Conservation (phyloP, 2,329 filamentous ascomycete genomes). For the Penicillium sp. region DNA sequence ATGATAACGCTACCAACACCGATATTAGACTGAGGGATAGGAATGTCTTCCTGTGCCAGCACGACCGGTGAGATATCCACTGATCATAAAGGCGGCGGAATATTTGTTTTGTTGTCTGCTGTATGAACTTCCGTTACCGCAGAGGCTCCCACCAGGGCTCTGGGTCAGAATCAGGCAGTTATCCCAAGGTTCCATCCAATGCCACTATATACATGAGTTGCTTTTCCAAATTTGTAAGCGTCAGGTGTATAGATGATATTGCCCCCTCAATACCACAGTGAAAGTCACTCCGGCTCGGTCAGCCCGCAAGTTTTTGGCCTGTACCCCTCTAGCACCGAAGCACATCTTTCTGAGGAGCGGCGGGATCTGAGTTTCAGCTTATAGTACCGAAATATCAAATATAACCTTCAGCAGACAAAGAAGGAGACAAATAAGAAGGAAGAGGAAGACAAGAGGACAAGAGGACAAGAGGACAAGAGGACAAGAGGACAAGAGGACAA, state of each 20-base stretch:
- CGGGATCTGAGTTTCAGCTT: too few relatives aligned
- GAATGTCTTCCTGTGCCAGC: not conserved
- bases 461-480: not conserved
- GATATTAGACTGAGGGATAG: not conserved
- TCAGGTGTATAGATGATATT: too few relatives aligned
- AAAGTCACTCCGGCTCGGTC: too few relatives aligned
- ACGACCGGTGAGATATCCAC: not conserved
- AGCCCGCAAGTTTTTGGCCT: not conserved
- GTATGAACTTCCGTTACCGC: not conserved
- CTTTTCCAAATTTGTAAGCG: too few relatives aligned
- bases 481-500: too few relatives aligned
- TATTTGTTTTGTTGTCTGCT: not conserved
- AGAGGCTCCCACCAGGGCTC: not conserved
- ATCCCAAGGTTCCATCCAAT: too few relatives aligned
- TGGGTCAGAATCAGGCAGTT: not conserved
- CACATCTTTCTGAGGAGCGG: not conserved
- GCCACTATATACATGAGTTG: not conserved
- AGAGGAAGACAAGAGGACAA: not conserved
- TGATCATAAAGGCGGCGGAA: not conserved
- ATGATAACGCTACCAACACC: not conserved
- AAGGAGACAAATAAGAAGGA: too few relatives aligned
- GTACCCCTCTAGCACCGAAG: not conserved
- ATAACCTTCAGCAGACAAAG: too few relatives aligned
- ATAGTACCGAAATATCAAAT: too few relatives aligned
- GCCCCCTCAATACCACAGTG: too few relatives aligned